These are phyloP conservation scores for Penicillium cinerascens DNA, from an alignment of 495 filamentous ascomycete species.

Conservation along the genomic window DNA sequence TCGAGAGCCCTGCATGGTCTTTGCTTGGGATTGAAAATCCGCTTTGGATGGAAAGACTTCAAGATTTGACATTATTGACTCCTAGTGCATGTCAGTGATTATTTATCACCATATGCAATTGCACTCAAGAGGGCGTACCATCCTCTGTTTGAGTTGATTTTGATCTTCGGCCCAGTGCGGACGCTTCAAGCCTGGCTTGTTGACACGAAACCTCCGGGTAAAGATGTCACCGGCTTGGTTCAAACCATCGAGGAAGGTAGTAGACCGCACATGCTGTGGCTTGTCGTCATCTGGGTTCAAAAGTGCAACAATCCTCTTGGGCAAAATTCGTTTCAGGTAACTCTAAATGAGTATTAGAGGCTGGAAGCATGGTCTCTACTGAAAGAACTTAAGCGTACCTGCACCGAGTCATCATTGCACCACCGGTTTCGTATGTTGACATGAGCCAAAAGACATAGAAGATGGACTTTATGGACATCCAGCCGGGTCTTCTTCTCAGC, in stretches of 20 bases:
- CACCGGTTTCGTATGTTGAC: constrained; percentile 73
- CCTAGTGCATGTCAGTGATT: constrained; percentile 19
- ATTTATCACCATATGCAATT: neutral
- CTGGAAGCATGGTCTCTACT: neutral
- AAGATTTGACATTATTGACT: constrained; percentile 36
- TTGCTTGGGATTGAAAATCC: constrained; percentile 70
- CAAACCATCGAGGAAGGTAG: constrained; percentile 75
- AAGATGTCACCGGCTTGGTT: constrained; percentile 66
- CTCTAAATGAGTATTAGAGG: constrained; percentile 26
- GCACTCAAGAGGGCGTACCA: constrained; percentile 20
- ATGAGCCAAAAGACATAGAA: constrained; percentile 77
- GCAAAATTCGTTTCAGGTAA: constrained; percentile 56
- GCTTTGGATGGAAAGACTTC: constrained; percentile 51
- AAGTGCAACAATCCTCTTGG: constrained; percentile 54
- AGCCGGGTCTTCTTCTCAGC: constrained; percentile 69
- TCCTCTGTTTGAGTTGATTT: constrained; percentile 55
- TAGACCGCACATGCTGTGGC: constrained; percentile 66
- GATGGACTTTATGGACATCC: constrained; percentile 79
- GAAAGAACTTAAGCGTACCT: constrained; percentile 43
- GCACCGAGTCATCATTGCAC: constrained; percentile 75
- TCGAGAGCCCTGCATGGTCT: constrained; percentile 66
- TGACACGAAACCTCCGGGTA: constrained; percentile 62
- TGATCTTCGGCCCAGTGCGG: constrained; percentile 69
- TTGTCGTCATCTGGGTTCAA: constrained; percentile 61
- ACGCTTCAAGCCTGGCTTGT: constrained; percentile 63